Percentiles rank a stretch among this genome's conserved stretches.
Evolutionary conservation across 2,329 filamentous ascomycete species (phyloP).

Genomic region (Herpotrichia juniperi): DNA sequence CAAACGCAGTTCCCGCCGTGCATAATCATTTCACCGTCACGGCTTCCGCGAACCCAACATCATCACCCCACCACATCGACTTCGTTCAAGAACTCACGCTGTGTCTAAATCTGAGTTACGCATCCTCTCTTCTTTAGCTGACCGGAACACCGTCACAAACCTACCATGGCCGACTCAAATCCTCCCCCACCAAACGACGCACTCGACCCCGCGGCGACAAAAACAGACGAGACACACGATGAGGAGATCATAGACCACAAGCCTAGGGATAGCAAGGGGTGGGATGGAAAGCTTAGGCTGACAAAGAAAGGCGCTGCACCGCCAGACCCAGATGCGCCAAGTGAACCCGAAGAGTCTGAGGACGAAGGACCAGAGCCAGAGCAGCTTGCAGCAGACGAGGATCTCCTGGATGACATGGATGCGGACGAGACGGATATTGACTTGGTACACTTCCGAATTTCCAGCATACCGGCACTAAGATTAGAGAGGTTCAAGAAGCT

Average conservation of each 20-base stretch:
- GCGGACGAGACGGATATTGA: conserved; percentile 69
- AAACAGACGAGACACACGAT: conserved; percentile 19
- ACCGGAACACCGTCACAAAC: background rate
- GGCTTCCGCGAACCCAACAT: background rate
- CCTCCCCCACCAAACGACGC: conserved; percentile 32
- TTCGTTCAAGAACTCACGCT: background rate
- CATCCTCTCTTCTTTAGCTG: background rate
- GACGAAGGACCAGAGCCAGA: conserved; percentile 53
- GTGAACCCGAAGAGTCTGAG: conserved; percentile 85
- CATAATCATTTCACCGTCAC: conserved; percentile 6
- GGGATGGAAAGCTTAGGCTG: conserved; percentile 83
- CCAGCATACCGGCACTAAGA: conserved; percentile 76
- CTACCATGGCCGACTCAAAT: conserved; percentile 30
- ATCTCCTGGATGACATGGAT: conserved; percentile 65
- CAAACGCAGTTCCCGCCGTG: conserved; percentile 1
- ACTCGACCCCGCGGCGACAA: conserved; percentile 30
- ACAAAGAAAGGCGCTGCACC: conserved; percentile 60
- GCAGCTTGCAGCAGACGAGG: conserved; percentile 47
- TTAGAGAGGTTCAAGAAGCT: conserved; percentile 83
- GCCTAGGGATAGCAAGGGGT: conserved; percentile 61
- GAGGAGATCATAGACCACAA: conserved; percentile 31
- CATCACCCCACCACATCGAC: background rate
- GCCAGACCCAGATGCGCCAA: conserved; percentile 69
- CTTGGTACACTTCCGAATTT: conserved; percentile 84
- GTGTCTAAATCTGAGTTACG: background rate